A percentile compares a stretch with the other conserved stretches of the same genome.
phyloP scores from a whole-genome alignment of 768 basidiomycete genomes.

The Serendipita sp. region DNA sequence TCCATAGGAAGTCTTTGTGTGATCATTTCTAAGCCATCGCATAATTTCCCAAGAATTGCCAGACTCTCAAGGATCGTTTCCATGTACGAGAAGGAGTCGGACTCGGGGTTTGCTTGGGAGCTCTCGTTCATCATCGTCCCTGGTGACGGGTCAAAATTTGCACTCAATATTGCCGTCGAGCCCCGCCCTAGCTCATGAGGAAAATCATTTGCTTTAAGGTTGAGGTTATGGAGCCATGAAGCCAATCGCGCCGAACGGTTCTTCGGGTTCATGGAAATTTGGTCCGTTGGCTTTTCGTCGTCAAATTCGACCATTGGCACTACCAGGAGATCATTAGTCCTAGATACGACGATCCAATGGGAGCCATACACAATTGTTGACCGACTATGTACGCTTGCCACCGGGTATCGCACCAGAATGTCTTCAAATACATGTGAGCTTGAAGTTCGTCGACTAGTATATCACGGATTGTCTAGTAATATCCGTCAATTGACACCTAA shows the following conservation, averaged over 20 bases:
- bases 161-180: background rate
- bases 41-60: slow-evolving; percentile 77
- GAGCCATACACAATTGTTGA: slow-evolving; percentile 53
- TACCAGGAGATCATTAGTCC: slow-evolving; percentile 17
- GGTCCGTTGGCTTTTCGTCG: slow-evolving; percentile 22
- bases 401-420: slow-evolving; percentile 86
- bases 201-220: slow-evolving; percentile 60
- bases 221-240: slow-evolving; percentile 48
- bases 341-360: background rate
- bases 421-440: slow-evolving; percentile 92
- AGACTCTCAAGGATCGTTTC: slow-evolving; percentile 88
- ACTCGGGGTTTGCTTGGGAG: slow-evolving; percentile 54
- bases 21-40: slow-evolving; percentile 65
- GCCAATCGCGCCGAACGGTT: slow-evolving; percentile 35
- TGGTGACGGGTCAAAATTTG: slow-evolving; percentile 13
- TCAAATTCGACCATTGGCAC: slow-evolving; percentile 57
- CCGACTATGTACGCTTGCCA: slow-evolving; percentile 75
- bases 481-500: background rate
- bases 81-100: slow-evolving; percentile 84
- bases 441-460: slow-evolving; percentile 92
- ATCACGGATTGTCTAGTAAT: slow-evolving; percentile 63
- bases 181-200: slow-evolving; percentile 40
- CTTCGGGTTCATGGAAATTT: slow-evolving; percentile 21
- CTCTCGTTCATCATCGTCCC: slow-evolving; percentile 16
- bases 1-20: slow-evolving; percentile 71